Evolutionary conservation across 306 rosid genomes (phyloP), one percentile per base, ranked within the genome.

Genomic region (Betula pendula): DNA sequence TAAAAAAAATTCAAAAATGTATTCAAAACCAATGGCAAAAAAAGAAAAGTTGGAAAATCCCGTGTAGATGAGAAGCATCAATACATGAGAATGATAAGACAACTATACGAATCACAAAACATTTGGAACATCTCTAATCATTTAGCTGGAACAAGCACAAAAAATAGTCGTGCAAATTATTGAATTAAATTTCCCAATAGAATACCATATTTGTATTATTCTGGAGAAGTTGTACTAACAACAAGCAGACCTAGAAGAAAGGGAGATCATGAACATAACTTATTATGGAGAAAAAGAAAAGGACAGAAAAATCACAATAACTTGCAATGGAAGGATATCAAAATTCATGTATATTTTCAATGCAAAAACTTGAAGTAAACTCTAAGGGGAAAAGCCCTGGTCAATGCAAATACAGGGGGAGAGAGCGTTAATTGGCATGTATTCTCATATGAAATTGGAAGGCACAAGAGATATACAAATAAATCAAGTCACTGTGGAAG

Each of bases 1-100:
- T 55, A 14, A 8, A 74, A 27, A 29, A 76, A 29, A 9, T 75
- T 75, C 58, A 72, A 79, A 74, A 77, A 50, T 49, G 16, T 51
- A 7, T 45, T 67, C 16, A 13, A 9, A 25, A 63, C 5, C 15
- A 45, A 11, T 8, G 9, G 2, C 33, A 44, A 44, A 8, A 8
- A 35, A 10, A 35, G 2, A 8, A 19, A 10, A 8, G 8, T 19
- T 0, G 11, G 20, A 33, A 38, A 38, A 66, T 8, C 14, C 27
- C 7, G 19, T 66, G 14, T 40, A 38, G 69, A n/a, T 38, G 14
- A 35, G 25, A 66, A 6, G 27, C 1, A 17, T 65, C 44, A 65
- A 38, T 65, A 16, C 47, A 65, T 35, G 44, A 65, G 45, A 35
- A 31, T 38, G 7, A 38, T 38, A 65, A 65, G 3, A 65, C 70